Evolutionary conservation across 495 filamentous ascomycete genomes (phyloP).

Genomic region (Sordaria brevicollis): DNA sequence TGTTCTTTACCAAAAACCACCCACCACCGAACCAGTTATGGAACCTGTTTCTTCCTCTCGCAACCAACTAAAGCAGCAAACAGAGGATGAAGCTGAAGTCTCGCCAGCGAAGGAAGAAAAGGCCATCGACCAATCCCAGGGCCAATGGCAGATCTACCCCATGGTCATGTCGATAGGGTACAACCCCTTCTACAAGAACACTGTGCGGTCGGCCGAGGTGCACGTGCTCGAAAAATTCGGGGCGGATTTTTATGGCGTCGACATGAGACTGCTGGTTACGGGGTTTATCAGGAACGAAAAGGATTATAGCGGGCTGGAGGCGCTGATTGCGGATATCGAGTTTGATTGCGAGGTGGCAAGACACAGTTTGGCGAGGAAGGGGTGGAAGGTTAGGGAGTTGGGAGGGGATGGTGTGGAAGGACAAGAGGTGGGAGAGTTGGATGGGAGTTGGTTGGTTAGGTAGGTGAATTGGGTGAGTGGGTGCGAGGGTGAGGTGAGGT

Average conservation of each 20-base stretch:
- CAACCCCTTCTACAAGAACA: conserved; percentile 91
- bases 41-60: neutral
- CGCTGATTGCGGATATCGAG: conserved; percentile 76
- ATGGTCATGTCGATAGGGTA: conserved; percentile 96
- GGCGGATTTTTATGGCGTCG: conserved; percentile 72
- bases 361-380: conserved; percentile 57
- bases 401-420: conserved; percentile 18
- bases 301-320: conserved; percentile 77
- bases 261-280: conserved; percentile 67
- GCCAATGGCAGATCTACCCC: conserved; percentile 44
- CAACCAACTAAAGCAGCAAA: neutral
- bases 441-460: conserved; percentile 31
- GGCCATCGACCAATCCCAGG: neutral
- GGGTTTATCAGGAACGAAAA: conserved; percentile 84
- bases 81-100: neutral
- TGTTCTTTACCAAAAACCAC: conserved; percentile 6
- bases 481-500: neutral
- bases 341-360: conserved; percentile 78
- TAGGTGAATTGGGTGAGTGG: neutral
- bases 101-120: neutral
- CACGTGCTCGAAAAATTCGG: conserved; percentile 71
- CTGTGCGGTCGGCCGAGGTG: conserved; percentile 74
- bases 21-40: conserved; percentile 1
- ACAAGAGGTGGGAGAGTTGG: conserved; percentile 24
- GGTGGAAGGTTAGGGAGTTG: conserved; percentile 37